phyloP scores from a whole-genome alignment of 352 stramenopile species.

The Pythium aphanidermatum region DNA sequence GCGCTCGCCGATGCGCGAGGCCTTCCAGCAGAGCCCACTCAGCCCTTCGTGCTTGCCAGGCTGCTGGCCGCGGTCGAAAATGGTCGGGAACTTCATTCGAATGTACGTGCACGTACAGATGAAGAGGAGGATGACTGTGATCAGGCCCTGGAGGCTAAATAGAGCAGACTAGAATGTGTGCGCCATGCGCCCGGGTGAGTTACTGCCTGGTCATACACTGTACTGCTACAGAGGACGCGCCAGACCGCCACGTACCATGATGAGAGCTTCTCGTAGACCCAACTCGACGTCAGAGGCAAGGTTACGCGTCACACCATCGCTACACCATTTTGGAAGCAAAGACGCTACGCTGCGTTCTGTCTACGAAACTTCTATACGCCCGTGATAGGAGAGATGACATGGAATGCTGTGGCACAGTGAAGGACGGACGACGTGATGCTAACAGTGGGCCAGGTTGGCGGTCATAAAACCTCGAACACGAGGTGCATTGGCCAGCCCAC shows the following conservation, averaged over 20 bases:
- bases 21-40: conserved; percentile 90
- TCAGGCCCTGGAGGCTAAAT: conserved; percentile 95
- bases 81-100: conserved; percentile 91
- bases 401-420: background rate
- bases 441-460: conserved; percentile 4
- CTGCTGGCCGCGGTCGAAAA: conserved; percentile 90
- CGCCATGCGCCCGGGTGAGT: conserved; percentile 1
- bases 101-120: conserved; percentile 98
- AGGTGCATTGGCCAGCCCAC: conserved; percentile 12
- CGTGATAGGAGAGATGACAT: conserved; percentile 19
- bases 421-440: conserved; percentile 8
- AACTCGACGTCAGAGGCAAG: background rate
- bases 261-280: background rate
- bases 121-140: conserved; percentile 95
- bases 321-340: conserved; percentile 20
- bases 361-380: conserved; percentile 15
- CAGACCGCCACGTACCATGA: conserved; percentile 21
- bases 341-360: conserved; percentile 7
- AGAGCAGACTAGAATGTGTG: conserved; percentile 86
- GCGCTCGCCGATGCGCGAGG: conserved; percentile 87
- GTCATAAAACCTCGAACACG: conserved; percentile 9
- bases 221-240: background rate
- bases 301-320: conserved; percentile 10
- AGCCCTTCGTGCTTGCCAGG: conserved; percentile 84
- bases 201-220: background rate